Conservation (phyloP, 2,329 filamentous ascomycete genomes). For the Fusarium tricinctum region DNA sequence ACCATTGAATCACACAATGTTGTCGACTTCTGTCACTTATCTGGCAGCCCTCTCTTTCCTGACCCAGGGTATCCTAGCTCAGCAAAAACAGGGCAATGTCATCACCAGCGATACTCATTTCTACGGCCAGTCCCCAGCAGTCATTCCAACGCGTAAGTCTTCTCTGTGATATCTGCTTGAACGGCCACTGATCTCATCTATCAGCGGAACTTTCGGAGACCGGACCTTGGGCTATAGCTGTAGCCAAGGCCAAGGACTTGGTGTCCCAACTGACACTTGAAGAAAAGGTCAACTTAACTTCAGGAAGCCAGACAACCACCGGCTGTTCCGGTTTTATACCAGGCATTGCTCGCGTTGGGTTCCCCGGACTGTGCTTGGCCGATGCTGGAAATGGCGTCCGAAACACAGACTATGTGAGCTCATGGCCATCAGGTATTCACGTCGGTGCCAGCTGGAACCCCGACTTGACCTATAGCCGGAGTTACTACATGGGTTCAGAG, state of each 20-base stretch:
- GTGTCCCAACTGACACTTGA: constrained; percentile 18
- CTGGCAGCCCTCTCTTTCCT: constrained; percentile 10
- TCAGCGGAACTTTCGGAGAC: constrained; percentile 5
- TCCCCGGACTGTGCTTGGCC: constrained; percentile 12
- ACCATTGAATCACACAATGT: constrained; percentile 1
- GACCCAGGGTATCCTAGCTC: constrained; percentile 7
- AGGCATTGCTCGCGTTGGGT: background rate
- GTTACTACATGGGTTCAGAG: constrained; percentile 23
- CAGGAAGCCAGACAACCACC: constrained; percentile 7
- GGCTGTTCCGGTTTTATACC: constrained; percentile 24
- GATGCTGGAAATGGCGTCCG: constrained; percentile 20
- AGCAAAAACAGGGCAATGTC: background rate
- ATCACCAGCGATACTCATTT: constrained; percentile 13
- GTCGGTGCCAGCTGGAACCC: constrained; percentile 29
- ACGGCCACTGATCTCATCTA: accelerated
- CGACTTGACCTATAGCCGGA: constrained; percentile 18
- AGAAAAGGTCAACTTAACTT: constrained; percentile 33
- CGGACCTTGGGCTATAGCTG: constrained; percentile 4
- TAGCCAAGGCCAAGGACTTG: constrained; percentile 10
- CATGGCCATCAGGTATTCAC: constrained; percentile 18
- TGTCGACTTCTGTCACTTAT: background rate
- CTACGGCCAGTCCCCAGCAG: constrained; percentile 14
- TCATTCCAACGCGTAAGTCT: constrained; percentile 18
- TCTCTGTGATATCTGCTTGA: background rate
- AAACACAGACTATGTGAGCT: constrained; percentile 23